Base-by-base conservation (phyloP, 495 filamentous ascomycete genomes). In the Pyrenopolyporus hunteri region DNA sequence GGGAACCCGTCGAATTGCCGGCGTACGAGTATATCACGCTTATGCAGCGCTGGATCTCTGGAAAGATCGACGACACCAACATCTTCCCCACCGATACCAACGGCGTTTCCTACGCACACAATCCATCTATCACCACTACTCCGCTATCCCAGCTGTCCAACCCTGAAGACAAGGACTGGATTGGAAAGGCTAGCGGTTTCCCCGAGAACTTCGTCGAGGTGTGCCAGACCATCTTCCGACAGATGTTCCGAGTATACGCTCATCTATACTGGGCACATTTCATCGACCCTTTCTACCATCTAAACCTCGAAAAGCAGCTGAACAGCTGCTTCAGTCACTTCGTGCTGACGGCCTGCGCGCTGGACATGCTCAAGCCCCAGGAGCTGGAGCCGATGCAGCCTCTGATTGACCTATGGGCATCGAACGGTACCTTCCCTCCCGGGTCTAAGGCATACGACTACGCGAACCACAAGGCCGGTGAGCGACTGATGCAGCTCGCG, bases 241-340 rank as follows among this genome's bases (percentile, higher is more conserved):
- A 97, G 76, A 97, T 97, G 89, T 94, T 96, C 82, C 91, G 93
- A 31, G 91, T 93, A 73, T 97, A 97, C 65, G 88, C 91, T 28
- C 93, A 97, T 76, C 80, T 93, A 22, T 93, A 93, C 78, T 90
- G 90, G 80, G 85, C 86, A 6, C 90, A 93, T 76, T 93, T 88
- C 78, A 68, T 87, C 50, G 87, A 91, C 45, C 89, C 89, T 7
- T 91, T 91, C 75, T 93, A 89, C 78, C 88, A 93, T 66, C 82
- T 93, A 52, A 89, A 86, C 74, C 83, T 88, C 47, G 86, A 91
- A 67, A 90, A 91, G 76, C 87, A 91, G 64, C 82, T 97, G 46
- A 97, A 97, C 81, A 95, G 91, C 73, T 94, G 90, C 76, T 97
- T 96, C 73, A 89, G 92, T 53, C 92, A 96, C 77, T 97, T 96